Percentiles rank a stretch among this genome's conserved stretches.
Conservation (phyloP, 768 basidiomycete species). For the Mycena filopes region DNA sequence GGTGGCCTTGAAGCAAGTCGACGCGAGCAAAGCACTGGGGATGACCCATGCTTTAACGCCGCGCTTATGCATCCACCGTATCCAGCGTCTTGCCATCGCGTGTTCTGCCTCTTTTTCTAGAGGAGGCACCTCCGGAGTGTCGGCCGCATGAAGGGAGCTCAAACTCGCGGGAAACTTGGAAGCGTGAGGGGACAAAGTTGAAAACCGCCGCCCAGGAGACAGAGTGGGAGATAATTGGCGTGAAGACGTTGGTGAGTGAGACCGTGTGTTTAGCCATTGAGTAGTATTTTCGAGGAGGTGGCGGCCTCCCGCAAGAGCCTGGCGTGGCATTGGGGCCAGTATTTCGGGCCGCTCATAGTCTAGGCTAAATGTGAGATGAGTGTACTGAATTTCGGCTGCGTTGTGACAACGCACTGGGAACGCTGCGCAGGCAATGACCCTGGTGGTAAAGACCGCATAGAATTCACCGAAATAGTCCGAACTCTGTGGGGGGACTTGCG, state of each 20-base stretch:
- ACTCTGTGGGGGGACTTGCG: conserved; percentile 42
- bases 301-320: conserved; percentile 11
- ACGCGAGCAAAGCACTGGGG: conserved; percentile 62
- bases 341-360: conserved; percentile 32
- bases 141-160: conserved; percentile 27
- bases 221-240: conserved; percentile 29
- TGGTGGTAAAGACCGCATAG: conserved; percentile 26
- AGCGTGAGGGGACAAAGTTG: conserved; percentile 16
- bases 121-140: conserved; percentile 14
- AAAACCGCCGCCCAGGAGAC: conserved; percentile 23
- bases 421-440: conserved; percentile 8
- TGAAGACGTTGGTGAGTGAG: conserved; percentile 24
- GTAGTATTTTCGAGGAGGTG: conserved; percentile 30
- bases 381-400: background rate
- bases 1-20: conserved; percentile 71
- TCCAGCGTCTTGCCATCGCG: conserved; percentile 68
- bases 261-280: conserved; percentile 17
- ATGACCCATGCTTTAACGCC: conserved; percentile 69
- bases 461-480: conserved; percentile 46
- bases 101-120: conserved; percentile 38
- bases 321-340: conserved; percentile 31
- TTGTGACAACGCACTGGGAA: conserved; percentile 17
- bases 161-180: conserved; percentile 25
- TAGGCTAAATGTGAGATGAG: conserved; percentile 6
- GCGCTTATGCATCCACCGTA: conserved; percentile 84